These are phyloP conservation scores for Hevea brasiliensis DNA, from an alignment of 345 rosid genomes.

Conservation along the genomic window DNA sequence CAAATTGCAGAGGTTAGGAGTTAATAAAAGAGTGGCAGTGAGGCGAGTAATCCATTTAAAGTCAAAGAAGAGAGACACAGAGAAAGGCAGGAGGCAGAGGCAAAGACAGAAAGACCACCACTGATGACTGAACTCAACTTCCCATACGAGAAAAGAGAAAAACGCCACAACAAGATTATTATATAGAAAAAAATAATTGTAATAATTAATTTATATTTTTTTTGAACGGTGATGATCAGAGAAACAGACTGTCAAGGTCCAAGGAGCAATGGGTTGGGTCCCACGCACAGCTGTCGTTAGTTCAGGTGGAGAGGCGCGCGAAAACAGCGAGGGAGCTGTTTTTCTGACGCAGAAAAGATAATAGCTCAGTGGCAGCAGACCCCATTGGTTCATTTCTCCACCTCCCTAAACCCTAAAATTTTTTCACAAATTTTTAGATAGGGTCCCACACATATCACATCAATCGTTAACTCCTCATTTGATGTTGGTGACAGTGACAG, in stretches of 20 bases:
- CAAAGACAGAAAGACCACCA: background rate
- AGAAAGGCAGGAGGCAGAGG: background rate
- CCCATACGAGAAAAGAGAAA: background rate
- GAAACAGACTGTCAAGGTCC: background rate
- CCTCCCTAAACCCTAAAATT: background rate
- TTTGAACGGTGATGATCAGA: background rate
- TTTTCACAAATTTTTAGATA: no score
- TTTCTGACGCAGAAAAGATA: slow-evolving; percentile 24
- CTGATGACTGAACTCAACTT: slow-evolving; percentile 14
- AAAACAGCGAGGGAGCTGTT: slow-evolving; percentile 46
- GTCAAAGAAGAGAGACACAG: background rate
- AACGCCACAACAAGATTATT: background rate
- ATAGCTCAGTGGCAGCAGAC: background rate
- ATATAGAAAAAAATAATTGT: no score
- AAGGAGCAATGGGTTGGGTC: background rate
- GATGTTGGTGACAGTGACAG: background rate
- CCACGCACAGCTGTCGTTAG: background rate
- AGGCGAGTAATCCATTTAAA: background rate
- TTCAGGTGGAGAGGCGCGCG: slow-evolving; percentile 35
- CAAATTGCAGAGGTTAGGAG: no score
- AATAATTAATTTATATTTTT: no score
- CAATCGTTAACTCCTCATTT: slow-evolving; percentile 17
- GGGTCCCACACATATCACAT: slow-evolving; percentile 19
- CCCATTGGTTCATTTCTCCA: background rate
- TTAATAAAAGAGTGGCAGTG: no score